phyloP scores from a whole-genome alignment of 768 basidiomycete species.

The Naganishia kalamii region DNA sequence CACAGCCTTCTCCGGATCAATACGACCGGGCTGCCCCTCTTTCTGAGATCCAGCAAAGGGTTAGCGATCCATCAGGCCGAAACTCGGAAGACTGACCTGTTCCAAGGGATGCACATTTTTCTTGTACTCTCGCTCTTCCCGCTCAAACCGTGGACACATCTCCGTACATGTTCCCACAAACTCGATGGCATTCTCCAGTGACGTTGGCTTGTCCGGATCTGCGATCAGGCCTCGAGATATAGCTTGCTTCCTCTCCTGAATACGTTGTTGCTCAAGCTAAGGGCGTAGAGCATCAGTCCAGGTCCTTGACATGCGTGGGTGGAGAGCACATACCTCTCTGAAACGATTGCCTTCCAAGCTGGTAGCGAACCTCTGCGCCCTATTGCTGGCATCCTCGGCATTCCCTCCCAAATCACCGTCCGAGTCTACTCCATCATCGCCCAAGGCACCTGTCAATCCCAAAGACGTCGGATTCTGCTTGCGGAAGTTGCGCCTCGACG shows the following conservation, averaged over 20 bases:
- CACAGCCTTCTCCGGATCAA: conserved; percentile 80
- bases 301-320: not conserved
- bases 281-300: not conserved
- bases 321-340: conserved; percentile 38
- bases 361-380: conserved; percentile 40
- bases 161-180: conserved; percentile 84
- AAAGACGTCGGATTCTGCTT: conserved; percentile 9
- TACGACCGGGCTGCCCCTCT: conserved; percentile 47
- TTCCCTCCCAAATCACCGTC: conserved; percentile 7
- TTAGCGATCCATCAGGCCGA: not conserved
- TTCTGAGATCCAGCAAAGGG: not conserved
- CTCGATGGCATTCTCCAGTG: conserved; percentile 83
- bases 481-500: not conserved
- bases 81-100: conserved; percentile 54
- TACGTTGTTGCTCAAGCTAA: conserved; percentile 48
- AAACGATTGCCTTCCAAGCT: conserved; percentile 51
- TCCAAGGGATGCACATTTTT: conserved; percentile 83
- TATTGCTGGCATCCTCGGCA: conserved; percentile 18
- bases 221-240: conserved; percentile 83
- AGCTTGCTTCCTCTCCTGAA: conserved; percentile 46
- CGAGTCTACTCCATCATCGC: conserved; percentile 9
- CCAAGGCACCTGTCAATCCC: conserved; percentile 16
- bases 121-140: conserved; percentile 81
- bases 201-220: conserved; percentile 69
- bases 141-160: conserved; percentile 93